These are phyloP conservation scores for Carex kokanica DNA, from an alignment of 176 grass and related monocot species.

Conservation along the genomic window DNA sequence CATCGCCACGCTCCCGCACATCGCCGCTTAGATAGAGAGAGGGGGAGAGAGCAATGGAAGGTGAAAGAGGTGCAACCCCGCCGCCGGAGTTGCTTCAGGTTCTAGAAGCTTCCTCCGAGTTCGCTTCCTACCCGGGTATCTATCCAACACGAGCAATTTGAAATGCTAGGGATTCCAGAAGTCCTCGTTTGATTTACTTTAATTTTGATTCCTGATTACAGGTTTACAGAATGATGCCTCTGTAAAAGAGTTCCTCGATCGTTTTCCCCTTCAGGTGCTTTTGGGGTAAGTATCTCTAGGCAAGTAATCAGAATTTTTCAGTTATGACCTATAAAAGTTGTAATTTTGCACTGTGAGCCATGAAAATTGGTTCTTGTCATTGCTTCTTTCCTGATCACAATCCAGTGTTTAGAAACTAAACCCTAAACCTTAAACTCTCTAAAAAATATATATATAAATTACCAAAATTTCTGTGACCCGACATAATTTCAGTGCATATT, in stretches of 20 bases:
- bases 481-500: too few relatives aligned
- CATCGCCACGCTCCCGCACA: too few relatives aligned
- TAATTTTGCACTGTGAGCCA: background rate
- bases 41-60: background rate
- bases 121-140: conserved; percentile 69
- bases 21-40: conserved; percentile 23
- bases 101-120: conserved; percentile 57
- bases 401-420: background rate
- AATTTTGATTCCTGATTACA: conserved; percentile 26
- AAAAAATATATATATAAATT: too few relatives aligned
- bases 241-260: conserved; percentile 68
- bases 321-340: background rate
- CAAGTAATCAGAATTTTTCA: background rate
- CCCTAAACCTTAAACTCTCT: too few relatives aligned
- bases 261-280: conserved; percentile 58
- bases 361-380: background rate
- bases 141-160: background rate
- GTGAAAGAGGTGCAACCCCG: conserved; percentile 37
- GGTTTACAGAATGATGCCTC: conserved; percentile 64
- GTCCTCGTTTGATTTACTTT: background rate
- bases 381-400: background rate
- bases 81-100: conserved; percentile 39
- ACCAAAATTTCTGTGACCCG: too few relatives aligned
- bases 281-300: conserved; percentile 37
- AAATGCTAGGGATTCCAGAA: background rate